Conservation (phyloP, 2,329 filamentous ascomycete genomes). For the Arthrobotrys pseudoclavata region DNA sequence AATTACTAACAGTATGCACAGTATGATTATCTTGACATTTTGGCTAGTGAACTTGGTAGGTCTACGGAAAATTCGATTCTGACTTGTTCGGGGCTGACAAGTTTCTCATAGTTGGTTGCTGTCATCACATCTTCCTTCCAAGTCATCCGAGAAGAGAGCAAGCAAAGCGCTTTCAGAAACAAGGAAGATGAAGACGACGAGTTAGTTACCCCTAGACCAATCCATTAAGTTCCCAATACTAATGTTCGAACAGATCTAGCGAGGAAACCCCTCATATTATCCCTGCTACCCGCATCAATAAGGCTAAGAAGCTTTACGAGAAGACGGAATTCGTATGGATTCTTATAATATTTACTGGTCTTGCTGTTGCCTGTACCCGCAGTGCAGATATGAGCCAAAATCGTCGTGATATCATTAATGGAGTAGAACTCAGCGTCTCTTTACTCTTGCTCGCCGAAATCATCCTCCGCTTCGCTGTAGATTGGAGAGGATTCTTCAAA, state of each 20-base stretch:
- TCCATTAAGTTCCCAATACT: background rate
- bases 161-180: slow-evolving; percentile 89
- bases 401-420: slow-evolving; percentile 76
- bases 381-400: slow-evolving; percentile 79
- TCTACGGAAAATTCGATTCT: background rate
- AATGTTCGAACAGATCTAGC: slow-evolving; percentile 14
- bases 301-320: slow-evolving; percentile 79
- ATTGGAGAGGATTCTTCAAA: slow-evolving; percentile 84
- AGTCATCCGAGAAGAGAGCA: slow-evolving; percentile 90
- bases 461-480: slow-evolving; percentile 78
- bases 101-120: slow-evolving; percentile 74
- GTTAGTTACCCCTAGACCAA: slow-evolving; percentile 23
- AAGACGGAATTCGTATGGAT: slow-evolving; percentile 85
- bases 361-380: slow-evolving; percentile 82
- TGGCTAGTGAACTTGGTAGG: slow-evolving; percentile 90
- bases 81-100: slow-evolving; percentile 3
- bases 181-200: slow-evolving; percentile 73
- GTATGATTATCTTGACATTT: slow-evolving; percentile 89
- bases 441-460: slow-evolving; percentile 86
- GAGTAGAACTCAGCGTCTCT: slow-evolving; percentile 81
- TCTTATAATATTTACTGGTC: slow-evolving; percentile 80
- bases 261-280: slow-evolving; percentile 21
- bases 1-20: slow-evolving; percentile 1
- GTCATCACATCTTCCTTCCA: slow-evolving; percentile 99
- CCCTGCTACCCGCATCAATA: slow-evolving; percentile 62